phyloP scores from a whole-genome alignment of 176 grass and related monocot species.

The Pontederia crassipes region DNA sequence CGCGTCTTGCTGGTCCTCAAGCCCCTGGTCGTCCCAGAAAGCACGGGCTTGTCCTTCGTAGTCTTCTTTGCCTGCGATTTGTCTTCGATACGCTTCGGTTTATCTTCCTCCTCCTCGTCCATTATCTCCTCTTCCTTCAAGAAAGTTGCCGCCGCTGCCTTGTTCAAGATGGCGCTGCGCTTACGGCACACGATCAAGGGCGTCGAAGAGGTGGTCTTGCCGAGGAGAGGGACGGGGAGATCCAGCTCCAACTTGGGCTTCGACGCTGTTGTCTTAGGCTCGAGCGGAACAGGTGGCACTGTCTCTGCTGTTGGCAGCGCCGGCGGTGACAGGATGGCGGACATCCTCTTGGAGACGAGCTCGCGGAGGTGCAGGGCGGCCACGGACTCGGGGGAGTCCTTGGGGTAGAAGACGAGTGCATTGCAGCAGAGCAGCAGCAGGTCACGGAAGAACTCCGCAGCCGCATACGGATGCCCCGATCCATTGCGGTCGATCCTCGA shows the following conservation, averaged over 20 bases:
- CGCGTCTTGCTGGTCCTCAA: conserved; percentile 44
- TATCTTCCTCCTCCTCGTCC: conserved; percentile 26
- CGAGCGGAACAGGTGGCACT: not conserved
- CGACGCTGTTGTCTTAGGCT: conserved; percentile 4
- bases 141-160: conserved; percentile 3
- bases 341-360: conserved; percentile 34
- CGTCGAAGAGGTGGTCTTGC: conserved; percentile 30
- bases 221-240: conserved; percentile 35
- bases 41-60: conserved; percentile 20
- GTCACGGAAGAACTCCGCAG: conserved; percentile 70
- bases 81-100: conserved; percentile 10
- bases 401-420: conserved; percentile 67
- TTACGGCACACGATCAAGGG: conserved; percentile 70
- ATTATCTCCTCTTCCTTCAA: no score
- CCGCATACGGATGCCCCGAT: conserved; percentile 15
- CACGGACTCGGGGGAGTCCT: conserved; percentile 33
- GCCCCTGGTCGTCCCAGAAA: conserved; percentile 22
- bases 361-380: conserved; percentile 37
- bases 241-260: conserved; percentile 46
- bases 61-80: conserved; percentile 16
- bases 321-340: not conserved
- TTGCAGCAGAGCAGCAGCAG: conserved; percentile 66
- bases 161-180: conserved; percentile 51
- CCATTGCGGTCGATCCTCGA: conserved; percentile 25
- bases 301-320: not conserved